These are phyloP conservation scores for Seiridium cupressi DNA, from an alignment of 2,329 filamentous ascomycete species.

Conservation along the genomic window DNA sequence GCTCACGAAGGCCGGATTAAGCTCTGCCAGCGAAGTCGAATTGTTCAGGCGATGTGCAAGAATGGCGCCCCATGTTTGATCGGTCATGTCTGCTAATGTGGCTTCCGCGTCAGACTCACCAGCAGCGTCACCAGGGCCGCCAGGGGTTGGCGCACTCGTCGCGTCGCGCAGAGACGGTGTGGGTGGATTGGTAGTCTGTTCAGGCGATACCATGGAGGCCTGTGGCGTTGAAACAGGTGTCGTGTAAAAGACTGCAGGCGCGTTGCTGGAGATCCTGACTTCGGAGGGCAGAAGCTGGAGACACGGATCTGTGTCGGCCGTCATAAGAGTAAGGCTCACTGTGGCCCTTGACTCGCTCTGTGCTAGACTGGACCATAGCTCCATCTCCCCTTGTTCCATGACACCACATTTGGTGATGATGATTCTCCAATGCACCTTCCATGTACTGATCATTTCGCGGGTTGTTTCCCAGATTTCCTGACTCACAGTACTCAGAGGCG, in stretches of 20 bases:
- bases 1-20: conserved; percentile 57
- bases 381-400: conserved; percentile 66
- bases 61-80: conserved; percentile 75
- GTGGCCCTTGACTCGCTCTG: conserved; percentile 49
- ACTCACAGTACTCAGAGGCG: conserved; percentile 61
- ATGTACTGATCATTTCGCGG: conserved; percentile 66
- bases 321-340: conserved; percentile 57
- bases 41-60: conserved; percentile 65
- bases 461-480: conserved; percentile 79
- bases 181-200: conserved; percentile 51
- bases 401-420: conserved; percentile 70
- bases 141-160: conserved; percentile 43
- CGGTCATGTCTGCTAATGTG: conserved; percentile 68
- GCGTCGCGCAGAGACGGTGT: conserved; percentile 42
- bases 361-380: conserved; percentile 54
- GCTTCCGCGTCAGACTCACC: conserved; percentile 58
- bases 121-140: conserved; percentile 32
- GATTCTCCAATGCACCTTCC: conserved; percentile 74
- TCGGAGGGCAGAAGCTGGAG: conserved; percentile 60
- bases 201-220: conserved; percentile 57
- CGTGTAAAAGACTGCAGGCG: conserved; percentile 46
- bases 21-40: conserved; percentile 51
- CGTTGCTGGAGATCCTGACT: conserved; percentile 44
- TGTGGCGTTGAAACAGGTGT: conserved; percentile 71
- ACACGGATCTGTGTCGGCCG: conserved; percentile 63